These are phyloP conservation scores for Akanthomyces uredinophilus DNA, from an alignment of 2,329 filamentous ascomycete genomes.

Conservation along the genomic window DNA sequence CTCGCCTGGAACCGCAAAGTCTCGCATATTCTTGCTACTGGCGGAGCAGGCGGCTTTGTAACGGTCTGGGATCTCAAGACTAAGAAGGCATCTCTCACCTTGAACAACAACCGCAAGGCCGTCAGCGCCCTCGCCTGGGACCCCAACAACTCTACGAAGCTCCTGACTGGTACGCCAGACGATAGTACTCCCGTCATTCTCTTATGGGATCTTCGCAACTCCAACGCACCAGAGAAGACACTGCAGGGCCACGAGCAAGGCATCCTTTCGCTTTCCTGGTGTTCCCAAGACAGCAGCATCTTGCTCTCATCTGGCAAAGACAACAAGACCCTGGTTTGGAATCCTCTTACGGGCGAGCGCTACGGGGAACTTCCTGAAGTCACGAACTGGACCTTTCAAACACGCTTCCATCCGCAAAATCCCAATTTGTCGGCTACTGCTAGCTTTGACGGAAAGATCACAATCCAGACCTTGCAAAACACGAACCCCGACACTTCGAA, in stretches of 20 bases:
- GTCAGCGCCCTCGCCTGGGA: constrained; percentile 98
- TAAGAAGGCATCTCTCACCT: constrained; percentile 92
- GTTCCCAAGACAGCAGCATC: constrained; percentile 80
- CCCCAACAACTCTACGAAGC: constrained; percentile 88
- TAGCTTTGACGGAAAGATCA: constrained; percentile 95
- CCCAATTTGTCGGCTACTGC: constrained; percentile 89
- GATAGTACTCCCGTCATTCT: constrained; percentile 84
- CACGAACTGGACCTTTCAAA: constrained; percentile 99
- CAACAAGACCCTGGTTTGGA: constrained; percentile 93
- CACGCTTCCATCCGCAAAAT: constrained; percentile 88
- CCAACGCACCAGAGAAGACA: constrained; percentile 85
- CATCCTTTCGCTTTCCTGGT: constrained; percentile 93
- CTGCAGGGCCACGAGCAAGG: constrained; percentile 92
- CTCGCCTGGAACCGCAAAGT: constrained; percentile 99
- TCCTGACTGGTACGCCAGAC: constrained; percentile 86
- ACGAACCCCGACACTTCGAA: constrained; percentile 75
- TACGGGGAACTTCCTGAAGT: constrained; percentile 94
- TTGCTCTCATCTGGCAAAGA: constrained; percentile 94
- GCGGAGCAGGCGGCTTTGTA: constrained; percentile 87
- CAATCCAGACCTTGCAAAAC: constrained; percentile 89
- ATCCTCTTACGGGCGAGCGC: constrained; percentile 80
- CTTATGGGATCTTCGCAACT: constrained; percentile 93
- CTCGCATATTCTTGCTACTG: constrained; percentile 90
- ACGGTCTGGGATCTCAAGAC: constrained; percentile 98
- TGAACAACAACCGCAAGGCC: constrained; percentile 92